Base-by-base conservation (phyloP, 1,284 basidiomycete species). In the Cronartium quercuum region DNA sequence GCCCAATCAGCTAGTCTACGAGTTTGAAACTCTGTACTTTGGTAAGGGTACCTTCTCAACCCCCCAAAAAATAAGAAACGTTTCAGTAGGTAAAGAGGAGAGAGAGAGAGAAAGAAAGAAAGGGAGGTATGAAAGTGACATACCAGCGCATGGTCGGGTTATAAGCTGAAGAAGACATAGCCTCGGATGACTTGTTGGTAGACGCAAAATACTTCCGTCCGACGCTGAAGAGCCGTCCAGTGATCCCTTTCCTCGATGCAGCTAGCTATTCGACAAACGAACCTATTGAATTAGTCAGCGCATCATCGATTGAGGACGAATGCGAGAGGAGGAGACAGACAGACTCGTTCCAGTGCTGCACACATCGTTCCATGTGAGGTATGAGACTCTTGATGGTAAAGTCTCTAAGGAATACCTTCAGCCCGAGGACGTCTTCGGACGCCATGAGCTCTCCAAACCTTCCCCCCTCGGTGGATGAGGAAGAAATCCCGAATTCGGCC, bases 341-440 rank as follows among this genome's bases (percentile, higher is more conserved):
- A 77, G 86, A 86, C 84, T 98, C 95, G 81, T 96, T 96, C 91
- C 93, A 96, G 76, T 96, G 91, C 62, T 93, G 81, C 0, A 96
- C 90, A 79, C 89, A 90, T 78, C 90, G 90, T 83, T 98, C 95
- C 91, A 98, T 94, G 89, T 91, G 97, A 0, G 95, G 95, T 3
- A 98, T 83, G 42, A 98, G 84, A 79, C 90, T 94, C 87, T 93
- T 92, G 3, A 90, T 89, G 1, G 93, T 86, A 78, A 98, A 90
- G 81, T 98, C 95, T 60, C 94, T 87, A 6, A 93, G 86, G 78
- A 98, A 93, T 58, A 88, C 87, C 0, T 89, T 89, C 34, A 91
- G 87, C 76, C 88, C 87, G 76, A 90, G 87, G 10, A 94, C 90
- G 82, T 98, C 94, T 62, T 86, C 85, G 76, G 91, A 88, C 6